A percentile compares a stretch with the other conserved stretches of the same genome.
These are phyloP conservation scores for Puccinia sorghi DNA, from an alignment of 1,284 basidiomycete species.

Conservation along the genomic window DNA sequence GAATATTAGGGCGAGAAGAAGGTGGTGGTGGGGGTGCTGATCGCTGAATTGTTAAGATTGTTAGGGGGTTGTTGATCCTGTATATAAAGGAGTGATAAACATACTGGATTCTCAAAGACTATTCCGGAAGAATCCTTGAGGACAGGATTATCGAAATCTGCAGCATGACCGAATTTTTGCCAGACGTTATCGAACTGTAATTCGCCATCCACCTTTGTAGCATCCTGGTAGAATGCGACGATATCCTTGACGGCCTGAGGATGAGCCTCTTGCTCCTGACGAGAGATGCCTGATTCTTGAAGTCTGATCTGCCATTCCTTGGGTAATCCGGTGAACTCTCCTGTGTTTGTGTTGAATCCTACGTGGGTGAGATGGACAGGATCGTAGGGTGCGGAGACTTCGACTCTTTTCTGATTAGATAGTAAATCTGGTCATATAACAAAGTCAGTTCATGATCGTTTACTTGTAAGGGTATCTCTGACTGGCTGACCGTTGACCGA, in stretches of 20 bases:
- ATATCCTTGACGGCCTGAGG: slow-evolving; percentile 98
- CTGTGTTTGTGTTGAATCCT: slow-evolving; percentile 97
- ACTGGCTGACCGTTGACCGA: slow-evolving; percentile 56
- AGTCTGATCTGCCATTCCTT: slow-evolving; percentile 99
- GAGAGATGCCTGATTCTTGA: slow-evolving; percentile 93
- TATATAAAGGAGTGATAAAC: not conserved
- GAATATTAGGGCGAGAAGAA: not conserved
- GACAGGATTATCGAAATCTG: slow-evolving; percentile 48
- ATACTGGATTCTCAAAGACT: slow-evolving; percentile 49
- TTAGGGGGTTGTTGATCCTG: not conserved
- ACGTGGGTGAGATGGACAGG: slow-evolving; percentile 99
- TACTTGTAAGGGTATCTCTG: not conserved
- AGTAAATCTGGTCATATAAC: slow-evolving; percentile 66
- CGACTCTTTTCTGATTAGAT: slow-evolving; percentile 75
- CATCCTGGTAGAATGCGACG: slow-evolving; percentile 91
- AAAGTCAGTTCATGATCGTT: not conserved
- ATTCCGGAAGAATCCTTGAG: slow-evolving; percentile 6
- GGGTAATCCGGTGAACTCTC: slow-evolving; percentile 85
- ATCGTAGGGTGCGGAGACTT: slow-evolving; percentile 96
- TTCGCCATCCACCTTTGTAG: slow-evolving; percentile 57
- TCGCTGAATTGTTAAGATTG: slow-evolving; percentile 30
- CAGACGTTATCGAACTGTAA: slow-evolving; percentile 56
- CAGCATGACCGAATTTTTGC: slow-evolving; percentile 57
- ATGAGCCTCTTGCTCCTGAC: slow-evolving; percentile 93
- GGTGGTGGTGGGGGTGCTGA: slow-evolving; percentile 53